Evolutionary conservation across 371 early-diverging fungal species (phyloP).

Genomic region (Synchytrium microbalum): DNA sequence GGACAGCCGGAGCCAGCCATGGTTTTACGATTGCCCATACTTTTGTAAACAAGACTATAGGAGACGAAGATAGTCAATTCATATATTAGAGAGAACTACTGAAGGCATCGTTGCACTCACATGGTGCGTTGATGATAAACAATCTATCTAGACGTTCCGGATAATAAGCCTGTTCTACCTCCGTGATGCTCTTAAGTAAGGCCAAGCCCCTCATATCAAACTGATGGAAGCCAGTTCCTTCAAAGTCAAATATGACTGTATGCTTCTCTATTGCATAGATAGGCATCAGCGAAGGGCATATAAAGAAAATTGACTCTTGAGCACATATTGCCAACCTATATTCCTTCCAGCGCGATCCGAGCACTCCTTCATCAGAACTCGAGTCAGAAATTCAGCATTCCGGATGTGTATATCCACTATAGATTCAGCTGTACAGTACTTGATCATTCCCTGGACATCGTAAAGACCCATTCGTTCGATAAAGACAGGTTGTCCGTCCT

Average conservation of each 20-base stretch:
- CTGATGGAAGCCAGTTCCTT: conserved; percentile 67
- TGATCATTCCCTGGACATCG: conserved; percentile 63
- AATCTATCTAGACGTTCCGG: conserved; percentile 74
- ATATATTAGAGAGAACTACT: background rate
- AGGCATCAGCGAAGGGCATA: background rate
- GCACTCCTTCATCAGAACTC: conserved; percentile 64
- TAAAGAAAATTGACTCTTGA: background rate
- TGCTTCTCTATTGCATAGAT: conserved; percentile 25
- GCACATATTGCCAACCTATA: conserved; percentile 42
- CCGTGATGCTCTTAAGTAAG: conserved; percentile 63
- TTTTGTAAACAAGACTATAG: conserved; percentile 55
- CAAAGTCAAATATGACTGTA: conserved; percentile 76
- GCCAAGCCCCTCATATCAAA: conserved; percentile 69
- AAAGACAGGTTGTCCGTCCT: conserved; percentile 69
- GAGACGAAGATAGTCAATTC: background rate
- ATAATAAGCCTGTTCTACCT: conserved; percentile 72
- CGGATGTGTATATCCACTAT: conserved; percentile 64
- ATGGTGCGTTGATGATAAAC: conserved; percentile 75
- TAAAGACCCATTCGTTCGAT: conserved; percentile 72
- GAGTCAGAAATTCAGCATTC: conserved; percentile 64
- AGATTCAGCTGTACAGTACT: conserved; percentile 52
- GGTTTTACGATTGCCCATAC: conserved; percentile 73
- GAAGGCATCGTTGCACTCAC: too few species aligned
- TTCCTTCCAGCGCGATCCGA: conserved; percentile 52
- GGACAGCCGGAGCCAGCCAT: conserved; percentile 76